phyloP scores from a whole-genome alignment of 2,329 filamentous ascomycete genomes.

The Blumeria hordei region DNA sequence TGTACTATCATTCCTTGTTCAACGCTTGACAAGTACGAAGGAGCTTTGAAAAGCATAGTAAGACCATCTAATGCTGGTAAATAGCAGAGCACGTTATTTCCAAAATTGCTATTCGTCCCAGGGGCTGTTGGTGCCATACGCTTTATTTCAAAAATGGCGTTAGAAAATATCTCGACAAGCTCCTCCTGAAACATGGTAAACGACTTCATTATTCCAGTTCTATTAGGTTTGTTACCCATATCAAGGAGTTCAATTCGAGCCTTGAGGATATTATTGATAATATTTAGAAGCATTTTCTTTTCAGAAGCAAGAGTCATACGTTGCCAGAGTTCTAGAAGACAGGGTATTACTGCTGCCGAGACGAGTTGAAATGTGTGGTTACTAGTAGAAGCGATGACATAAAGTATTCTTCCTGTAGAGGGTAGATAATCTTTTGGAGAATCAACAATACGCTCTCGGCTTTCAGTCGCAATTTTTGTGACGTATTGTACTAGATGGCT shows the following conservation, averaged over 20 bases:
- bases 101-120: not conserved
- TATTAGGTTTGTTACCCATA: not conserved
- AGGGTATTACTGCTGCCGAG: conserved; percentile 7
- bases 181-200: conserved; percentile 3
- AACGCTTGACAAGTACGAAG: conserved; percentile 6
- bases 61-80: conserved; percentile 11
- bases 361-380: conserved; percentile 8
- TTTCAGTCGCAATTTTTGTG: conserved; percentile 6
- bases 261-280: conserved; percentile 12
- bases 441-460: conserved; percentile 15
- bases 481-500: conserved; percentile 2
- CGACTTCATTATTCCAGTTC: not conserved
- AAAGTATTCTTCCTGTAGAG: conserved; percentile 7
- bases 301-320: conserved; percentile 6
- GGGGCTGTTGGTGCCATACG: not conserved
- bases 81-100: conserved; percentile 6
- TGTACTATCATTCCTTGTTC: conserved; percentile 10
- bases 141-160: conserved; percentile 1
- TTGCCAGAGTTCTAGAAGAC: conserved; percentile 7
- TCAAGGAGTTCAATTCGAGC: conserved; percentile 5
- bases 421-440: conserved; percentile 17
- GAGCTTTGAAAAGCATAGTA: conserved; percentile 8
- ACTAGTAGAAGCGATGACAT: conserved; percentile 7
- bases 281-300: conserved; percentile 9
- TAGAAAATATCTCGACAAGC: conserved; percentile 8